Conservation (phyloP, 148 eudicot species). For the Vaccinium corymbosum region DNA sequence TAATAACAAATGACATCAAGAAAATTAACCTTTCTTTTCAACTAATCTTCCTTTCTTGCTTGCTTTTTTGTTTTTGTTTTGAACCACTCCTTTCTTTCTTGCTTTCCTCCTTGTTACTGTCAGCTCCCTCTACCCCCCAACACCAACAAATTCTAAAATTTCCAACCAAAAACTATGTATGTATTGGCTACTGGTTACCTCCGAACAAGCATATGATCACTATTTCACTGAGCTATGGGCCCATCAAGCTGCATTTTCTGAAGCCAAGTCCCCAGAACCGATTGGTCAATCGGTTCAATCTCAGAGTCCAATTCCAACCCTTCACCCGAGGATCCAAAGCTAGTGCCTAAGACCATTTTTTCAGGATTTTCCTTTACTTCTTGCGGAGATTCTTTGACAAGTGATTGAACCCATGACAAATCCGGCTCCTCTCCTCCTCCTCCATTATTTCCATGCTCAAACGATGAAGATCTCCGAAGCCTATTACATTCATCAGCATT, state of each 20-base stretch:
- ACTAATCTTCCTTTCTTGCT: background rate
- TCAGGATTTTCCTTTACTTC: slow-evolving; percentile 38
- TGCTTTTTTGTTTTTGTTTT: background rate
- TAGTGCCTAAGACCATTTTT: slow-evolving; percentile 15
- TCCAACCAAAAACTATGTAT: background rate
- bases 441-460: slow-evolving; percentile 42
- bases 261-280: slow-evolving; percentile 54
- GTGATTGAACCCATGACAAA: slow-evolving; percentile 79
- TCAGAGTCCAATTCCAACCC: slow-evolving; percentile 23
- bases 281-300: slow-evolving; percentile 39
- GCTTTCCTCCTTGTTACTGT: slow-evolving; percentile 15
- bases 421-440: slow-evolving; percentile 58
- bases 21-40: background rate
- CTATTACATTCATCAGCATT: slow-evolving; percentile 37
- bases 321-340: slow-evolving; percentile 17
- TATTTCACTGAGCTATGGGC: slow-evolving; percentile 20
- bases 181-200: background rate
- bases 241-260: slow-evolving; percentile 48
- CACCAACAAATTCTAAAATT: slow-evolving; percentile 8
- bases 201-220: background rate
- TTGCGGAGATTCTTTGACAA: slow-evolving; percentile 61
- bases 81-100: background rate
- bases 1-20: slow-evolving; percentile 12
- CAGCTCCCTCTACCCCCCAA: background rate
- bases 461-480: slow-evolving; percentile 53